phyloP scores from a whole-genome alignment of 441 rosid species.

The Biscutella laevigata region DNA sequence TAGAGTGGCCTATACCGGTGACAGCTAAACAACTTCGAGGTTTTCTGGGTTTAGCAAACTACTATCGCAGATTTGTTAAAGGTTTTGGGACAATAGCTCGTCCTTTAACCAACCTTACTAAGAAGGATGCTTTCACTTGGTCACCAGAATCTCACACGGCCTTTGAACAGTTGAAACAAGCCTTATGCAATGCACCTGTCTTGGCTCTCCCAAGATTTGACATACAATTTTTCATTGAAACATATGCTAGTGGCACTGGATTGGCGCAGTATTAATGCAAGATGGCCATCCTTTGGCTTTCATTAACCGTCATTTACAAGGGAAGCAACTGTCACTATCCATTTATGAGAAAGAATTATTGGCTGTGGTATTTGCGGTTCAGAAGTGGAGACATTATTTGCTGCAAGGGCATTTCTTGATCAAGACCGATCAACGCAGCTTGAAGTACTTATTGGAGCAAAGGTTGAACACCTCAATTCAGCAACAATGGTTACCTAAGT shows the following conservation, averaged over 20 bases:
- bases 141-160: not conserved
- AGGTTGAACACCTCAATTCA: not conserved
- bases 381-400: not conserved
- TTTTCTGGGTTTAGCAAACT: not conserved
- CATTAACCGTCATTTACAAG: not conserved
- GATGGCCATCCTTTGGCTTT: not conserved
- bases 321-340: not conserved
- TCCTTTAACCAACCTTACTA: accelerated
- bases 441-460: not conserved
- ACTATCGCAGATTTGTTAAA: not conserved
- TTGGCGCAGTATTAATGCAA: too few species aligned
- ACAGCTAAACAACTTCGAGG: not conserved
- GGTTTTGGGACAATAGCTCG: not conserved
- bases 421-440: not conserved
- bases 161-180: accelerated
- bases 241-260: not conserved
- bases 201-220: not conserved
- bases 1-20: not conserved
- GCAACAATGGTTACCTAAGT: not conserved
- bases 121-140: not conserved
- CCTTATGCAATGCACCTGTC: accelerated
- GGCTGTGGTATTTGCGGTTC: not conserved
- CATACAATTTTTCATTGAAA: not conserved
- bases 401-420: too few species aligned
- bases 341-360: too few species aligned